Evolutionary conservation across 1,284 basidiomycete genomes (phyloP).

Genomic region (Ustilago shanxiensis): DNA sequence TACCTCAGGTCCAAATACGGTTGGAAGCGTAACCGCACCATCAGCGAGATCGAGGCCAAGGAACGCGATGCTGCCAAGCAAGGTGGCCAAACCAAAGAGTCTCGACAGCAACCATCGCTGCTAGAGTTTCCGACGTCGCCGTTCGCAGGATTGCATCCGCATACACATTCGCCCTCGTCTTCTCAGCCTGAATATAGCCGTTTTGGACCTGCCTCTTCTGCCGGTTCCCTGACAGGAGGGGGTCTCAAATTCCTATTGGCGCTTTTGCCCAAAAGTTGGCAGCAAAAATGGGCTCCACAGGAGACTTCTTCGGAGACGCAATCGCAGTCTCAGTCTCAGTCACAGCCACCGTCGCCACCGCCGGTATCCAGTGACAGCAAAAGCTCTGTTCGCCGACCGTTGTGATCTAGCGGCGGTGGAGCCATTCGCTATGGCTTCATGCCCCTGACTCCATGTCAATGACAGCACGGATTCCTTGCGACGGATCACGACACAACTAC

Average conservation of each 20-base stretch:
- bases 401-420: background rate
- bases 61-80: conserved; percentile 18
- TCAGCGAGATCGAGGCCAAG: conserved; percentile 48
- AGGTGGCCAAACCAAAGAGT: background rate
- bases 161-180: conserved; percentile 17
- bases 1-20: conserved; percentile 57
- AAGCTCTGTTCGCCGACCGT: background rate
- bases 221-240: conserved; percentile 10
- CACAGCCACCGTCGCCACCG: background rate
- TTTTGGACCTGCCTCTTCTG: conserved; percentile 48
- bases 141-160: conserved; percentile 17
- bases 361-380: background rate
- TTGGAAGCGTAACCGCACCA: conserved; percentile 52
- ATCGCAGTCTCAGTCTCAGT: background rate
- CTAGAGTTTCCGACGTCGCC: conserved; percentile 28
- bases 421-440: background rate
- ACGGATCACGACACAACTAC: background rate
- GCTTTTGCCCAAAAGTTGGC: conserved; percentile 45
- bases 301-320: background rate
- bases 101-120: conserved; percentile 28
- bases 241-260: conserved; percentile 23
- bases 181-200: conserved; percentile 22
- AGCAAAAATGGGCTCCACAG: conserved; percentile 22
- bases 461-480: background rate
- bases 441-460: background rate